Conservation (phyloP, 1,139 yeast genomes). For the Petasospora fabianii region DNA sequence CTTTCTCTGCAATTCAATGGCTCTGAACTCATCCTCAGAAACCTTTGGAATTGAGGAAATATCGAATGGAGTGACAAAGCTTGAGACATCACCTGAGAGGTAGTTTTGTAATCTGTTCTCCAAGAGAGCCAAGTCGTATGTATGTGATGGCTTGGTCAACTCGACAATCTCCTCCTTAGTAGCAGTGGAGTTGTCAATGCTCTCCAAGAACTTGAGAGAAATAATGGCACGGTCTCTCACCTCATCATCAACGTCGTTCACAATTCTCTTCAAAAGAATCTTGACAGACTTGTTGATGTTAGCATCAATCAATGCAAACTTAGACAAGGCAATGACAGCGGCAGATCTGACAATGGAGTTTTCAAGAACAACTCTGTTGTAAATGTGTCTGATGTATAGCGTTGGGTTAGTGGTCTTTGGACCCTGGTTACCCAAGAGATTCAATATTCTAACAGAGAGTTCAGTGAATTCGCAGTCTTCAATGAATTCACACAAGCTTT, state of each 20-base stretch:
- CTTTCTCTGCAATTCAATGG: slow-evolving; percentile 42
- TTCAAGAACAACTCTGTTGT: slow-evolving; percentile 93
- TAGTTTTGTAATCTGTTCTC: slow-evolving; percentile 76
- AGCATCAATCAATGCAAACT: slow-evolving; percentile 78
- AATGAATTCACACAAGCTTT: slow-evolving; percentile 90
- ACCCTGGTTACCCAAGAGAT: slow-evolving; percentile 90
- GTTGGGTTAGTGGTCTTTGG: slow-evolving; percentile 86
- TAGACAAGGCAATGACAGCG: slow-evolving; percentile 88
- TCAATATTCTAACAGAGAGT: slow-evolving; percentile 85
- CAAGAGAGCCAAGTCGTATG: slow-evolving; percentile 69
- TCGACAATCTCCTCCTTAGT: slow-evolving; percentile 35
- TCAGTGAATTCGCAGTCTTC: slow-evolving; percentile 98
- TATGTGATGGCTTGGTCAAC: slow-evolving; percentile 63
- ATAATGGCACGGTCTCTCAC: slow-evolving; percentile 97
- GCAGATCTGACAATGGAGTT: slow-evolving; percentile 94
- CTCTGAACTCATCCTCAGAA: slow-evolving; percentile 51
- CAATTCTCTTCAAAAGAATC: slow-evolving; percentile 75
- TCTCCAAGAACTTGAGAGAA: slow-evolving; percentile 63
- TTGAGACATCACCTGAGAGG: slow-evolving; percentile 56
- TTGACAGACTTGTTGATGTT: slow-evolving; percentile 65
- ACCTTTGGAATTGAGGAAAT: slow-evolving; percentile 51
- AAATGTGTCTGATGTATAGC: slow-evolving; percentile 89
- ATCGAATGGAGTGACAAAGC: slow-evolving; percentile 67
- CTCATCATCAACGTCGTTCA: slow-evolving; percentile 90
- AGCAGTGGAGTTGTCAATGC: slow-evolving; percentile 42